Conservation (phyloP, 108 stramenopile genomes). For the Bacterosira constricta region DNA sequence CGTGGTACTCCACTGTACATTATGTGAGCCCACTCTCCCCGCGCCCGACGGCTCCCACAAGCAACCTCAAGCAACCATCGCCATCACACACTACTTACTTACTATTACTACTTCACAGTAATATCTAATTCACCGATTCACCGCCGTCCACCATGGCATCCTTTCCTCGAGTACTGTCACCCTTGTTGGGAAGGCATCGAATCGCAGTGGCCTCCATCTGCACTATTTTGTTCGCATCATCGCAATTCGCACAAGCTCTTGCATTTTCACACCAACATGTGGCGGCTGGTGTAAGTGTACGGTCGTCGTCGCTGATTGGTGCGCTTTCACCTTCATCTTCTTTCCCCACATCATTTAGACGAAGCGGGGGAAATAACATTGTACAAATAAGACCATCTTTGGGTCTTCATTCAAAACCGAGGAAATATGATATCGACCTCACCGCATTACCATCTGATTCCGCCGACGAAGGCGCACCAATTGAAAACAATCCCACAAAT, state of each 20-base stretch:
- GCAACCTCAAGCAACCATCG: no score
- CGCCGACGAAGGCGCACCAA: not conserved
- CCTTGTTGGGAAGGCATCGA: slow-evolving; percentile 4
- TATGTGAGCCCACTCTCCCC: no score
- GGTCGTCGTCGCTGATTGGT: not conserved
- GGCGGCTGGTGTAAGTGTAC: not conserved
- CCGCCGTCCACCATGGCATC: no score
- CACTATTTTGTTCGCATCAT: not conserved
- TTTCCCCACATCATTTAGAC: not conserved
- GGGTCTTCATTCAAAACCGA: not conserved
- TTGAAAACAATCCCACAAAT: not conserved
- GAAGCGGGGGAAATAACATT: not conserved
- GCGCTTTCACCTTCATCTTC: not conserved
- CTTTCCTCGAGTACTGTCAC: no score
- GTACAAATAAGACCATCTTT: not conserved
- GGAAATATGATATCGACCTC: slow-evolving; percentile 1
- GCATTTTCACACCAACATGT: not conserved
- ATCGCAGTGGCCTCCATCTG: not conserved
- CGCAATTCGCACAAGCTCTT: not conserved
- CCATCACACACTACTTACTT: no score
- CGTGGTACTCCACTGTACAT: no score
- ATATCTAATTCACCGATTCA: no score
- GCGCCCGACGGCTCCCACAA: no score
- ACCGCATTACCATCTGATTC: not conserved
- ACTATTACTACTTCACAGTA: no score